Base-by-base conservation (phyloP, 2,329 filamentous ascomycete species). In the Fusarium verticillioides region DNA sequence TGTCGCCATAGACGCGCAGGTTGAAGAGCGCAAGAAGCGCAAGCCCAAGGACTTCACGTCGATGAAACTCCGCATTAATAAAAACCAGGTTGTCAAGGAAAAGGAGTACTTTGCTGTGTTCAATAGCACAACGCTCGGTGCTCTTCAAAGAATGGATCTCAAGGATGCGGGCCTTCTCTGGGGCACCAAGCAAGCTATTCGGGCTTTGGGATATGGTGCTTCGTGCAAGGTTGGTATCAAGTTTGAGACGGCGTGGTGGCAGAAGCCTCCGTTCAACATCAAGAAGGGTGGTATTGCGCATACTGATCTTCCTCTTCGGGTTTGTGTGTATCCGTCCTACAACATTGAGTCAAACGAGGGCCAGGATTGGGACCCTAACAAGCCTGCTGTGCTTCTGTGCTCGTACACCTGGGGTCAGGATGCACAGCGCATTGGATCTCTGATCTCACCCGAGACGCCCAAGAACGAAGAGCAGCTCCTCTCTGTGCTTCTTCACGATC, bases 281-380 rank as follows among this genome's bases (percentile, higher is more conserved):
- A 60, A 18, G 0, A 18, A 65, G 1, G 75, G 73, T 0, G 75
- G 75, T 1, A 39, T 73, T 0, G 46, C 53, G 7, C 68, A 59
- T 9, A 75, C 80, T 9, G 79, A 82, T 39, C 72, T 82, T 2
- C 79, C 79, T 0, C 75, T 82, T 15, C 77, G 79, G 0, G 76
- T 78, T 28, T 80, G 76, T 4, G 80, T 82, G 2, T 82, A 82
- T 40, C 80, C 79, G 1, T 82, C 80, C 0, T 81, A 81, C 34
- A 77, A 77, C 46, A 75, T 74, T 2, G 8, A 66, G 13, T 36
- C 26, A 3, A 43, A 49, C 2, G 46, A 67, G 32, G 63, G 66
- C 13, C 8, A 50, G 3, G 30, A 56, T 0, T 76, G 59, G 58
- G 44, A 69, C 3, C n/a, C 67, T 0, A 18, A 67, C 0, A 65